Conservation (phyloP, 257 asterid genomes). For the Datura wrightii region DNA sequence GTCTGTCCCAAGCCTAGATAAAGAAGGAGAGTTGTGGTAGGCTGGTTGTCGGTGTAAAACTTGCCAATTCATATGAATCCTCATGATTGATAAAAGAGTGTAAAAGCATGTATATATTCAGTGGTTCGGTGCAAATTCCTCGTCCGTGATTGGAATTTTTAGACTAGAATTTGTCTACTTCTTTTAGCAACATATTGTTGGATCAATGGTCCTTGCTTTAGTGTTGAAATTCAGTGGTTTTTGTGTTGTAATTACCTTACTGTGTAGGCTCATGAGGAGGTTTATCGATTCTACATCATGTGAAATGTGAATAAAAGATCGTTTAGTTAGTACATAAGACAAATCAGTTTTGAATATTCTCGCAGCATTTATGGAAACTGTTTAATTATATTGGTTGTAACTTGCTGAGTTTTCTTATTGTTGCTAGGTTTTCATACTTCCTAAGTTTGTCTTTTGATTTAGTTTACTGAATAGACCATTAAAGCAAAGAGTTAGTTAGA, state of each 20-base stretch:
- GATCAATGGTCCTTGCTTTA: not conserved
- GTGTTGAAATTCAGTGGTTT: not conserved
- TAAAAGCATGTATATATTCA: not conserved
- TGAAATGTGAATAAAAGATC: not conserved
- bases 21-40: not conserved
- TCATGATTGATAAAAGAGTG: not conserved
- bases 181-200: not conserved
- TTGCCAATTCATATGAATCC: not conserved
- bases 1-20: not conserved
- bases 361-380: not conserved
- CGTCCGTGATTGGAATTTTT: not conserved
- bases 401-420: not conserved
- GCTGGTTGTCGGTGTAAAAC: not conserved
- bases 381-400: not conserved
- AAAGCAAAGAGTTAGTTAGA: not conserved
- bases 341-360: not conserved
- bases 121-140: not conserved
- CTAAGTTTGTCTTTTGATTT: not conserved
- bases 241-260: not conserved
- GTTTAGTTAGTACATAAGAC: not conserved
- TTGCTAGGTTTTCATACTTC: not conserved
- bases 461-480: not conserved
- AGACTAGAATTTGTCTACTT: not conserved
- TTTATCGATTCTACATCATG: not conserved
- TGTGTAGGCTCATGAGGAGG: not conserved